A percentile compares a stretch with the other conserved stretches of the same genome.
Evolutionary conservation across 2,329 filamentous ascomycete species (phyloP).

Genomic region (Colletotrichum karsti): DNA sequence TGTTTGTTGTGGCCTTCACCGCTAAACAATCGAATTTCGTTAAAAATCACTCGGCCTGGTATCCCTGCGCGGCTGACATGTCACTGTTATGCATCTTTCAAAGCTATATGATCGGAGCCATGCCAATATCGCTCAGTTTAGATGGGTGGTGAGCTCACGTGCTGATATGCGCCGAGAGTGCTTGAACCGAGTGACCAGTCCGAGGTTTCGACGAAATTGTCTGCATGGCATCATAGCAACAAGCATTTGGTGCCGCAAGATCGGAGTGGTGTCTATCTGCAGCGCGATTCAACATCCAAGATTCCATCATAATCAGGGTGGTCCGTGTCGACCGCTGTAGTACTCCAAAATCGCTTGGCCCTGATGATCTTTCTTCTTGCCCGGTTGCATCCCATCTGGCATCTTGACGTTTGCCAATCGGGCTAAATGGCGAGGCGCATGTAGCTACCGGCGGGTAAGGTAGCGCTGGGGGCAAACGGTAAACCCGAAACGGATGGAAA

Average conservation of each 20-base stretch:
- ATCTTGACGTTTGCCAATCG: background rate
- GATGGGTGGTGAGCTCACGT: background rate
- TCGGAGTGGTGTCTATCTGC: background rate
- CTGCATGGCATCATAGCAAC: background rate
- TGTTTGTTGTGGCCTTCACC: background rate
- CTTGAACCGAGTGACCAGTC: background rate
- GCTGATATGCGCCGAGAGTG: background rate
- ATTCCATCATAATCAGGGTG: no score
- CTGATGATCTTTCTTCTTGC: background rate
- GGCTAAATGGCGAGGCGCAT: background rate
- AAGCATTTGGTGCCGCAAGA: background rate
- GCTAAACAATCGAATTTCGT: background rate
- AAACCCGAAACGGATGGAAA: background rate
- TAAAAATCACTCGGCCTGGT: background rate
- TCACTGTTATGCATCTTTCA: background rate
- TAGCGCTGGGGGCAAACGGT: background rate
- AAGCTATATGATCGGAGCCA: background rate
- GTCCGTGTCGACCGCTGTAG: background rate
- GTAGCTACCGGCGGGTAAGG: background rate
- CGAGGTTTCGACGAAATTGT: background rate
- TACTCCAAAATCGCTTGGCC: background rate
- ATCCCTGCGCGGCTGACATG: conserved; percentile 1
- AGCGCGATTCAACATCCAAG: background rate
- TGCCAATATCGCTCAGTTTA: background rate
- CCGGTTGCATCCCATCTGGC: background rate